Base-by-base conservation (phyloP, 2,329 filamentous ascomycete genomes). In the Microsporum audouinii region DNA sequence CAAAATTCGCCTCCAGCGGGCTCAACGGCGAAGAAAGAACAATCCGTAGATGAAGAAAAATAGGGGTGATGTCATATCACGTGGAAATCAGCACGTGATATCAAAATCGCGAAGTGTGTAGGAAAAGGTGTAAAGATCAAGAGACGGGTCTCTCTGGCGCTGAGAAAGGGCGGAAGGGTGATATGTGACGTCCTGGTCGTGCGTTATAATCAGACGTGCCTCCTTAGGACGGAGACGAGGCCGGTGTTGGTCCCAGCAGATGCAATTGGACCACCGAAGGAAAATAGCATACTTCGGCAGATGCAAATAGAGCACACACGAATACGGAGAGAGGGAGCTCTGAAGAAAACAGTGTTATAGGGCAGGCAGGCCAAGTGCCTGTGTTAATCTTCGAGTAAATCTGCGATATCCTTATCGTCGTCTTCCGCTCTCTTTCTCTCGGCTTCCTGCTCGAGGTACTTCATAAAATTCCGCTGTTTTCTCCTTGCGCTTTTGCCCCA, bases 331-430 rank as follows among this genome's bases (percentile, higher is more conserved):
- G 36, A 39, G 38, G 38, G n/a, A 43, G 39, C n/a, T 4, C 39
- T 43, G 39, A 23, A n/a, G 5, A n/a, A n/a, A 6, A n/a, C 6
- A n/a, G n/a, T 17, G 14, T 43, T 43, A n/a, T 5, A 6, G n/a
- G 14, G 14, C 39, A 43, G 7, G n/a, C n/a, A 43, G 39, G 5
- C 14, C n/a, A 43, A n/a, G 3, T 5, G 39, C 14, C 10, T 3
- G 34, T n/a, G 17, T 75, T 71, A 80, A 69, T 84, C 80, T 67
- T 82, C 79, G 71, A 91, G 72, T 68, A 87, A 84, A 73, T 91
- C 85, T 70, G 84, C 82, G 66, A 91, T 87, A 71, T 91, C 87
- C 75, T 88, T 87, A 71, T 89, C 86, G 63, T 87, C 84, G 65
- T 88, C 80, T 62, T 86, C 83, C 66, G 86, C 84, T 67, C 83